Evolutionary conservation across 1,284 basidiomycete species (phyloP), one percentile per base, ranked within the genome.

Genomic region (Malassezia furfur): DNA sequence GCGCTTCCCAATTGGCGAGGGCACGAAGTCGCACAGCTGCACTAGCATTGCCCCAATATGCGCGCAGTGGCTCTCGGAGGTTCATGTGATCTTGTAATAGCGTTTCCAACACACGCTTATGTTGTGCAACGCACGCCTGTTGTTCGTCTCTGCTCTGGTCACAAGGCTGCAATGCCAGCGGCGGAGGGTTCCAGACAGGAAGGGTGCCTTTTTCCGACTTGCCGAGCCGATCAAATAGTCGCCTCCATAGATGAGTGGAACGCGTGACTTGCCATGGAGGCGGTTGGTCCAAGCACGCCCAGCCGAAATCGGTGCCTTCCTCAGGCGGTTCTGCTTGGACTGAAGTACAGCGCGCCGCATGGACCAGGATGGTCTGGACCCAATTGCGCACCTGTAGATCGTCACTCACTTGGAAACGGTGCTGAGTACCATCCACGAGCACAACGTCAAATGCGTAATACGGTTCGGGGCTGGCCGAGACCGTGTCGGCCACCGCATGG

Each of bases 1-100:
- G 91, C 67, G 84, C 85, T 74, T 89, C 86, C 90, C 91, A 98
- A 74, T 98, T 98, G 50, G 81, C 81, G 62, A 83, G 79, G 0
- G 93, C 86, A 75, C 86, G 94, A 60, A 78, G 70, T 1, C 82
- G 80, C 5, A 44, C 30, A 65, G 87, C 90, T 22, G 81, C 75
- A n/a, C 85, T 84, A 10, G 84, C 84, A 80, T 74, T 90, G 93
- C 21, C 91, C 77, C 31, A 81, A 76, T 89, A 96, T 93, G 2
- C 14, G 12, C 14, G 11, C 1, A 43, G 30, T 15, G 40, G 40
- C 15, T 43, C 17, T 25, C 12, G 17, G 12, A 43, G 17, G 5
- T 43, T 40, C 22, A 19, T 17, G 38, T 40, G 38, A 5, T 17
- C 7, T 28, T 28, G 32, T 14, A 34, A 10, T 3, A 34, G 14